These are phyloP conservation scores for Rhododendron simsii DNA, from an alignment of 148 eudicot species.

Conservation along the genomic window DNA sequence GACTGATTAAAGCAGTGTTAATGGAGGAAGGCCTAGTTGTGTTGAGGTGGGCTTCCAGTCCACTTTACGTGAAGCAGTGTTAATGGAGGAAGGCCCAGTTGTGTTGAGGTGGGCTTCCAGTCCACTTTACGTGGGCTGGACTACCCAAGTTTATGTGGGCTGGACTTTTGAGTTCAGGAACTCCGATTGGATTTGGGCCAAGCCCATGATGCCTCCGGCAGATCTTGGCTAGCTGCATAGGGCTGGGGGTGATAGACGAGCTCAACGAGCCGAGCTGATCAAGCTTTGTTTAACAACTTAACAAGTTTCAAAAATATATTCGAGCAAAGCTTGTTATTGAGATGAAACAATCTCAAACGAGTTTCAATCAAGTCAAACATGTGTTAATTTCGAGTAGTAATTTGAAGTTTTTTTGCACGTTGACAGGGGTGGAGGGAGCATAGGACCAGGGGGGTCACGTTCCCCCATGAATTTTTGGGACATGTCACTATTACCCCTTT, in stretches of 20 bases:
- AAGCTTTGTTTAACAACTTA: not conserved
- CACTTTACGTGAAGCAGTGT: not conserved
- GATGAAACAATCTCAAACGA: no score
- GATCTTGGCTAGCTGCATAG: not conserved
- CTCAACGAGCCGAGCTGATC: not conserved
- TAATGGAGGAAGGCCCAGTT: not conserved
- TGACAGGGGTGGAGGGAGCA: no score
- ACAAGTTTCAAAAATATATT: no score
- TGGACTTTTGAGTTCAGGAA: not conserved
- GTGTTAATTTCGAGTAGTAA: no score
- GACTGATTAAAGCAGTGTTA: not conserved
- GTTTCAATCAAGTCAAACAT: no score
- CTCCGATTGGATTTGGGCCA: not conserved
- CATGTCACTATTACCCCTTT: no score
- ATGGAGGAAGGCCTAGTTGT: not conserved
- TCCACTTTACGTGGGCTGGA: not conserved
- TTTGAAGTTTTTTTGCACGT: no score
- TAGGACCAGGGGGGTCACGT: no score
- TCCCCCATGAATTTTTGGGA: no score
- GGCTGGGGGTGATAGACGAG: no score
- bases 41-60: not conserved
- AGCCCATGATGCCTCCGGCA: not conserved
- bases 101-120: not conserved
- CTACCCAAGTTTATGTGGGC: not conserved
- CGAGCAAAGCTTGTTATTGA: no score